Evolutionary conservation across 106 monocot species (phyloP), one percentile per base, ranked within the genome.

Genomic region (Gastrodia elata): DNA sequence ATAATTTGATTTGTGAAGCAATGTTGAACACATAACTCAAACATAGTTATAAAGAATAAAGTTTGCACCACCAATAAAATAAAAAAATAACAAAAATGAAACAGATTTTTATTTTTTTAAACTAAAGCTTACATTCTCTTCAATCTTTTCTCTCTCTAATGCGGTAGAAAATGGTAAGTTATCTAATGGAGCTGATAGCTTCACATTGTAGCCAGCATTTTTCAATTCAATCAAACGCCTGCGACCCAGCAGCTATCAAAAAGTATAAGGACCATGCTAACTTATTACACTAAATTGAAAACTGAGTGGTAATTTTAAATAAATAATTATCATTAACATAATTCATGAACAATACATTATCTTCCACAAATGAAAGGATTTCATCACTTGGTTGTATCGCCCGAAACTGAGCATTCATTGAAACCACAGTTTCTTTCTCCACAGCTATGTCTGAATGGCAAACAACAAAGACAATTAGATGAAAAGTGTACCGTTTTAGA

Each of bases 291-390:
- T 57, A 70, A 8, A 77, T 46, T 25, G 30, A 20, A 30, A n/a
- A 6, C 18, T 28, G 59, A 27, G 22, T 41, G 52, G 3, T 59
- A 64, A 43, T 70, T n/a, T n/a, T 75, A 0, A 65, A 59, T 32
- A 39, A 64, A 32, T n/a, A 1, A 35, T 22, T 11, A 8, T 70
- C 27, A 59, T n/a, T 15, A 14, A 67, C 35, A 33, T 15, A 35
- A 2, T 10, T 15, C 6, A 57, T 3, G 3, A 40, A 43, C 35
- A 7, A 10, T 90, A 99, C 93, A 86, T 99, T 94, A 48, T 99
- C 89, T 89, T 99, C 98, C 32, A 99, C 91, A 71, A 91, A 93
- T 55, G 98, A 89, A 73, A 99, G 88, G 70, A 94, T 94, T 30
- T 87, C 83, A n/a, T 84, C 73, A 65, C 83, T 89, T 64, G 98